A percentile compares a stretch with the other conserved stretches of the same genome.
Evolutionary conservation across 2,329 filamentous ascomycete species (phyloP).

Genomic region (Tolypocladium ovalisporum): DNA sequence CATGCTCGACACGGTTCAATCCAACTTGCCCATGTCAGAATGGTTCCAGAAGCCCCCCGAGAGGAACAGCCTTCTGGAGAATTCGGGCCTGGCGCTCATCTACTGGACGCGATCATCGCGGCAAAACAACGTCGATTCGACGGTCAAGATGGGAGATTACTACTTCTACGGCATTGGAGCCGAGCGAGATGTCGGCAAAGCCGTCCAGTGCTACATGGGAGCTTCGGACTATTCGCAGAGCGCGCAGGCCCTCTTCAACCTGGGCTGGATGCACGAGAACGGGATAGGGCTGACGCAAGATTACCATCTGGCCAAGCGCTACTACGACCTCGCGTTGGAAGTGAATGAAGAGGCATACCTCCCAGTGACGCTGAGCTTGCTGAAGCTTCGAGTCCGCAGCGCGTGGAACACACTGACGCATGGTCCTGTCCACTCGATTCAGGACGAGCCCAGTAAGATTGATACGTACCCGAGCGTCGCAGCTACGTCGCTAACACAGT

Average conservation of each 20-base stretch:
- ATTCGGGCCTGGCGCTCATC: constrained; percentile 60
- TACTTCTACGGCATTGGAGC: constrained; percentile 78
- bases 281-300: constrained; percentile 87
- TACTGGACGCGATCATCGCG: constrained; percentile 94
- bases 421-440: constrained; percentile 85
- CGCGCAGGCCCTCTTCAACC: constrained; percentile 90
- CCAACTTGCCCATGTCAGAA: constrained; percentile 23
- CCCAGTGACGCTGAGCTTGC: constrained; percentile 76
- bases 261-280: constrained; percentile 99
- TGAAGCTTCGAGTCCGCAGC: constrained; percentile 75
- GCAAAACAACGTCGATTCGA: constrained; percentile 83
- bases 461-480: neutral
- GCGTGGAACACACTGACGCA: constrained; percentile 92
- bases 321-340: constrained; percentile 85
- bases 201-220: constrained; percentile 83
- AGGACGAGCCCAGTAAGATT: constrained; percentile 72
- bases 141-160: constrained; percentile 98
- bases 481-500: neutral
- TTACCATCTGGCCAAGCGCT: constrained; percentile 92
- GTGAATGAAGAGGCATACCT: constrained; percentile 91
- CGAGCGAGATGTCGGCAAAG: constrained; percentile 64
- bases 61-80: constrained; percentile 30
- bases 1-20: constrained; percentile 65
- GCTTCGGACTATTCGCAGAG: constrained; percentile 87
- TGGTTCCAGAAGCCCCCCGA: constrained; percentile 34